Conservation (phyloP, 768 basidiomycete genomes). For the Rubroboletus pulcherrimus region DNA sequence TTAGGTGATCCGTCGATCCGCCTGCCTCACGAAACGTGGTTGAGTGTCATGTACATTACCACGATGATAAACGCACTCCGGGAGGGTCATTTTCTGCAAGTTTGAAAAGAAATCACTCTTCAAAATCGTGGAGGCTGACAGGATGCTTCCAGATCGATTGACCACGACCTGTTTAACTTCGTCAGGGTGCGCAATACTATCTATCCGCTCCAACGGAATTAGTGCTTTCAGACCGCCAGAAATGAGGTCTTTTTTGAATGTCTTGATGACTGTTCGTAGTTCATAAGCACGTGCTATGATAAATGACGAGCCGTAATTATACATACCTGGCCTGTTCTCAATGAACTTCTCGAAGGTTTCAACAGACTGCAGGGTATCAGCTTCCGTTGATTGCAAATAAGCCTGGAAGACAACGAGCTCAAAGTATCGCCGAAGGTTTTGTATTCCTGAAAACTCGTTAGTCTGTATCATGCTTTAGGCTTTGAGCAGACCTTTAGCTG, state of each 20-base stretch:
- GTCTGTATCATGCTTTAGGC: neutral
- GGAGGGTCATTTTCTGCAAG: conserved; percentile 93
- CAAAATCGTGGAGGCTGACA: conserved; percentile 89
- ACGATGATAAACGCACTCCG: conserved; percentile 58
- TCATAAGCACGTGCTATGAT: neutral
- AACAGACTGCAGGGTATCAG: conserved; percentile 73
- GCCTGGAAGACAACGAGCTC: conserved; percentile 86
- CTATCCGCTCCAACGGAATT: conserved; percentile 75
- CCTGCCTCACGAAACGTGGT: conserved; percentile 31
- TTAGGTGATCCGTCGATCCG: conserved; percentile 94
- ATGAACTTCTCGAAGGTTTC: conserved; percentile 82
- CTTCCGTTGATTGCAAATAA: conserved; percentile 76
- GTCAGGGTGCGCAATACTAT: conserved; percentile 79
- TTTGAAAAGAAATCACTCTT: conserved; percentile 95
- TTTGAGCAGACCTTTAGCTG: conserved; percentile 59
- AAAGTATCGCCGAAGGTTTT: conserved; percentile 81
- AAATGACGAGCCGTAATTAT: conserved; percentile 6
- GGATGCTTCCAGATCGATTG: conserved; percentile 77
- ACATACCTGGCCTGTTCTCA: conserved; percentile 81
- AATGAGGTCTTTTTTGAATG: conserved; percentile 87
- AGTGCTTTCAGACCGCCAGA: conserved; percentile 75
- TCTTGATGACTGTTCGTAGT: conserved; percentile 73
- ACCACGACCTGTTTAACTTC: conserved; percentile 86
- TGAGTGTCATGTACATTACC: conserved; percentile 1
- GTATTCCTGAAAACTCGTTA: conserved; percentile 49